These are phyloP conservation scores for Solanum clarkiae DNA, from an alignment of 257 asterid species.

Conservation along the genomic window DNA sequence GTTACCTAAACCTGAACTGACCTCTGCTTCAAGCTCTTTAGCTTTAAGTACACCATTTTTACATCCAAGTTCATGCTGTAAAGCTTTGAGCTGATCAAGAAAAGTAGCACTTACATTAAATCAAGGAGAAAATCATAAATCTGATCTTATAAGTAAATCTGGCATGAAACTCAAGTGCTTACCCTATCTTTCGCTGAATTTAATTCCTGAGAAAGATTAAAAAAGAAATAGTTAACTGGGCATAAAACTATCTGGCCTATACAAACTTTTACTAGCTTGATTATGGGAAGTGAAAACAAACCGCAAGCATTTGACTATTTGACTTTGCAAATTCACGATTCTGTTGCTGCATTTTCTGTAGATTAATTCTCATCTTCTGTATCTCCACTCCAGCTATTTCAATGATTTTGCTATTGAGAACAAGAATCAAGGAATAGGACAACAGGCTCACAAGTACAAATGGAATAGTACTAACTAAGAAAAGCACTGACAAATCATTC, in stretches of 20 bases:
- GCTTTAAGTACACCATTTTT: slow-evolving; percentile 43
- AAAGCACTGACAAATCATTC: background rate
- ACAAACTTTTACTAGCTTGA: background rate
- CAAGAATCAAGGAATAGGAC: slow-evolving; percentile 21
- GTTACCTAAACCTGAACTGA: slow-evolving; percentile 7
- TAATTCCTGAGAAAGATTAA: slow-evolving; percentile 42
- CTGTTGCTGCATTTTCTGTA: slow-evolving; percentile 59
- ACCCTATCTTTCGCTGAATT: slow-evolving; percentile 64
- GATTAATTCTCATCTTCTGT: slow-evolving; percentile 34
- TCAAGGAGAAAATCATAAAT: background rate
- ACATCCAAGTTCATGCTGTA: slow-evolving; percentile 66
- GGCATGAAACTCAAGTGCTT: background rate
- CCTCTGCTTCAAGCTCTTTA: slow-evolving; percentile 30
- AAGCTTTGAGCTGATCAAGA: slow-evolving; percentile 25
- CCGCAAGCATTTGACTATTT: slow-evolving; percentile 47
- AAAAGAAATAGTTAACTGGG: background rate
- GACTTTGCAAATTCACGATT: slow-evolving; percentile 46
- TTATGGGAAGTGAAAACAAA: slow-evolving; percentile 5
- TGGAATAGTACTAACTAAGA: background rate
- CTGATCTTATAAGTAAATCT: background rate
- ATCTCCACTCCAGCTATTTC: slow-evolving; percentile 52
- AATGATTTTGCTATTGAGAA: slow-evolving; percentile 38
- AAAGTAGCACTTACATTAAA: background rate
- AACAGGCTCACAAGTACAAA: background rate
- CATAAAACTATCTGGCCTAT: background rate